Base-by-base conservation (phyloP, 306 rosid genomes). In the Dalbergia cochinchinensis region DNA sequence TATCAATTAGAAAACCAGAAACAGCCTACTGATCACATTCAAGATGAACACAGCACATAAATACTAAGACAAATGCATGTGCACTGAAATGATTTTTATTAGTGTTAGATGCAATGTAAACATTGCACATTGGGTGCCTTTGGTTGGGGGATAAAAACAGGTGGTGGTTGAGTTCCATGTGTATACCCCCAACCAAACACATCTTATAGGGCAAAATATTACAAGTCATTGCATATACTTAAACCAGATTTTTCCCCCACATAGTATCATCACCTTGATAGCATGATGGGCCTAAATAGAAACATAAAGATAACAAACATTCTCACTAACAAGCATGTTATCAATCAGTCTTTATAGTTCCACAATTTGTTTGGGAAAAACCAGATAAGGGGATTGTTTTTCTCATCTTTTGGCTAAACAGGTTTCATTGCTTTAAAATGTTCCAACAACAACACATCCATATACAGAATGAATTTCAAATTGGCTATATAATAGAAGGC, bases 1-100 rank as follows among this genome's bases (percentile, higher is more conserved):
- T 31, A 69, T 69, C 58, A 55, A 68, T 55, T 62, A 48, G 64
- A 65, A 78, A 50, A 59, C 59, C 71, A 76, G 35, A 83, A 65
- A 65, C 47, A 64, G 65, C 69, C 69, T 15, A 65, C 37, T 12
- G 39, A 50, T n/a, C 58, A 74, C 19, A 33, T 20, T 57, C 48
- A 22, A 20, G 48, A 58, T 42, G 60, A 75, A 78, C 69, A 74
- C 11, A 41, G 71, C 50, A 41, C 54, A 59, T 50, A 11, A 55
- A 58, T 74, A 65, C 51, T 22, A 55, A 26, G 61, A 73, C 47
- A 63, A 18, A 34, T 12, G 55, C 60, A 58, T 44, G 47, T 58
- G 65, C 18, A 53, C 11, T 19, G 14, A 26, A 26, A 65, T 6
- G 8, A 33, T 18, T 26, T 19, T 41, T 57, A 1, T 1, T 4